Evolutionary conservation across 345 rosid genomes (phyloP), one percentile per base, ranked within the genome.

Genomic region (Pelargonium nanum): DNA sequence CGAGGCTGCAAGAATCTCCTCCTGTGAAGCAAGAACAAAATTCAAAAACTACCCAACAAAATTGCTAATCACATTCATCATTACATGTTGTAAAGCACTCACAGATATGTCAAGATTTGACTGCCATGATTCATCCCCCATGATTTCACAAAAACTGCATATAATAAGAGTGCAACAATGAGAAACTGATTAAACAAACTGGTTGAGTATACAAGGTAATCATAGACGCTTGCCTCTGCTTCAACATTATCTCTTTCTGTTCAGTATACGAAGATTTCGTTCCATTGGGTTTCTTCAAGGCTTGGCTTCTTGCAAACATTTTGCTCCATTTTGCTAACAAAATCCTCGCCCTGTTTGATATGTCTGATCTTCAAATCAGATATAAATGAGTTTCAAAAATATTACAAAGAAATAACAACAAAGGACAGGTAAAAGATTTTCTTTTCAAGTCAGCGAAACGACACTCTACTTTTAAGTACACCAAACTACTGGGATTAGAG

Each of bases 351-450:
- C 95, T 89, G 96, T 85, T 88, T 78, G 99, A 87, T 83, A 93
- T 85, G 81, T 87, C 99, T 93, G 95, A 93, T 84, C 96, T 90
- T 86, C 91, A 83, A 87, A 87, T 85, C 89, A 93, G 92, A 84
- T 83, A 84, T 83, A 75, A 75, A 79, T 84, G 83, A 87, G 91
- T 82, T 75, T 68, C 71, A 76, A 73, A 77, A 68, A 63, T 44
- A 69, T 62, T 63, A 62, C 53, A 61, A 61, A 28, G 26, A 4
- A n/a, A 62, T 12, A 60, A 24, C 56, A 53, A 60, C 58, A 51
- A 68, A 56, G 26, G 48, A 40, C 48, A 6, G 48, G 48, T 40
- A 12, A 2, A 40, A 40, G 9, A 40, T 40, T 40, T 40, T 40
- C 13, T 12, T 12, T 40, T 28, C 3, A 15, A 9, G 48, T 40